These are phyloP conservation scores for Jasminum sambac DNA, from an alignment of 257 asterid species.

Conservation along the genomic window DNA sequence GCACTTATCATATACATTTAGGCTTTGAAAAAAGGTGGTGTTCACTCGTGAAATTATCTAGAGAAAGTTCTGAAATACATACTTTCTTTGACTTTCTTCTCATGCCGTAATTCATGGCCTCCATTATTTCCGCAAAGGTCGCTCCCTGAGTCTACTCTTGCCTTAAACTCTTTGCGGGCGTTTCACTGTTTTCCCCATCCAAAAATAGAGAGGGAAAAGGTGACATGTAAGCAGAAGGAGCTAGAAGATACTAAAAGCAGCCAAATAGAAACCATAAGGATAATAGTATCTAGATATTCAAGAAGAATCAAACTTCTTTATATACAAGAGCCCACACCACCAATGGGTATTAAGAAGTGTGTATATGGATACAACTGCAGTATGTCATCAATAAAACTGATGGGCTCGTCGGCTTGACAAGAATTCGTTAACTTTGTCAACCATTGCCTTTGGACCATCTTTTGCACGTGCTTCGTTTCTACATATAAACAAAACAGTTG, in stretches of 20 bases:
- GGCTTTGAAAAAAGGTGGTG: background rate
- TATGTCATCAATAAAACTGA: background rate
- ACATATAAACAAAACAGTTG: background rate
- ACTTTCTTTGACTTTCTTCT: slow-evolving; percentile 76
- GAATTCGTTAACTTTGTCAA: background rate
- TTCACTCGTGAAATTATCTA: background rate
- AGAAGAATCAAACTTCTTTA: background rate
- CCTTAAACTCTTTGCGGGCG: slow-evolving; percentile 60
- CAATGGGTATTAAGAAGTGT: background rate
- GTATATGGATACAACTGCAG: background rate
- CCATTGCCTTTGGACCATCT: background rate
- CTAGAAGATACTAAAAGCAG: background rate
- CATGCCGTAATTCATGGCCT: slow-evolving; percentile 62
- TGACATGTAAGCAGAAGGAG: slow-evolving; percentile 9
- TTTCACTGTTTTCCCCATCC: slow-evolving; percentile 36
- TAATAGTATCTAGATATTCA: background rate
- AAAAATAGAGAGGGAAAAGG: background rate
- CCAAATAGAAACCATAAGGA: background rate
- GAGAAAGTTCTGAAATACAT: background rate
- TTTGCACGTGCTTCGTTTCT: background rate
- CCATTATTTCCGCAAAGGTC: slow-evolving; percentile 67
- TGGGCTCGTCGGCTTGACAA: too few species aligned
- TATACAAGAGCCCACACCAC: background rate
- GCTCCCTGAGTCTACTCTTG: slow-evolving; percentile 59
- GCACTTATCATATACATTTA: slow-evolving; percentile 10